phyloP scores from a whole-genome alignment of 805 yeast genomes.

The Cyberlindnera mrakii region DNA sequence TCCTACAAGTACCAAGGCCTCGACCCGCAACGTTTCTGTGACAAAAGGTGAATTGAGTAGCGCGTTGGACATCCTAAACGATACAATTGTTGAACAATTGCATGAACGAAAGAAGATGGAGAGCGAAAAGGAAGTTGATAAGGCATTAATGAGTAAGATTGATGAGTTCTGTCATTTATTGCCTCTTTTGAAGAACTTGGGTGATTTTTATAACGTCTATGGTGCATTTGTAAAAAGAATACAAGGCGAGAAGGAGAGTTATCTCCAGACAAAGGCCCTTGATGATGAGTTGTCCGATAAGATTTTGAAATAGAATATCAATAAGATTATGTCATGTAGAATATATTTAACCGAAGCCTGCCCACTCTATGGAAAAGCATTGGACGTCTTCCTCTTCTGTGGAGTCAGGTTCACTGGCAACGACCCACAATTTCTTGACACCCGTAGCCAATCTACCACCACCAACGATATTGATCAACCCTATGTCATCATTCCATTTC shows the following conservation, averaged over 20 bases:
- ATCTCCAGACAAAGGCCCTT: constrained; percentile 25
- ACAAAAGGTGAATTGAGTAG: constrained; percentile 28
- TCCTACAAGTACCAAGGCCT: constrained; percentile 14
- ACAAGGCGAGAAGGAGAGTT: constrained; percentile 29
- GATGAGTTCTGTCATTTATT: constrained; percentile 41
- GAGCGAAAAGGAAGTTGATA: constrained; percentile 24
- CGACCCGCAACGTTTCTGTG: constrained; percentile 15
- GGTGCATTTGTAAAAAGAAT: constrained; percentile 41
- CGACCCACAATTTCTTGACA: constrained; percentile 79
- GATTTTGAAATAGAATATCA: constrained; percentile 5
- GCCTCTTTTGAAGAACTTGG: constrained; percentile 48
- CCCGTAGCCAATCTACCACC: constrained; percentile 93
- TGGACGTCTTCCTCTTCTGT: constrained; percentile 26
- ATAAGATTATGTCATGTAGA: not conserved
- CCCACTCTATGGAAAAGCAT: constrained; percentile 86
- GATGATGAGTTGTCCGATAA: constrained; percentile 18
- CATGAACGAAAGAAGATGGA: constrained; percentile 20
- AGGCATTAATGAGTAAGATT: constrained; percentile 35
- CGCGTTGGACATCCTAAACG: constrained; percentile 40
- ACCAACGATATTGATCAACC: constrained; percentile 54
- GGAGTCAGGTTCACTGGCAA: constrained; percentile 35
- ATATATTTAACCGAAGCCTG: constrained; percentile 75
- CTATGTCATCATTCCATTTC: constrained; percentile 45
- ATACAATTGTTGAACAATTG: constrained; percentile 39
- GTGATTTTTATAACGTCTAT: constrained; percentile 45